These are phyloP conservation scores for Chalciporus sphaerocephalus DNA, from an alignment of 768 basidiomycete genomes.

Conservation along the genomic window DNA sequence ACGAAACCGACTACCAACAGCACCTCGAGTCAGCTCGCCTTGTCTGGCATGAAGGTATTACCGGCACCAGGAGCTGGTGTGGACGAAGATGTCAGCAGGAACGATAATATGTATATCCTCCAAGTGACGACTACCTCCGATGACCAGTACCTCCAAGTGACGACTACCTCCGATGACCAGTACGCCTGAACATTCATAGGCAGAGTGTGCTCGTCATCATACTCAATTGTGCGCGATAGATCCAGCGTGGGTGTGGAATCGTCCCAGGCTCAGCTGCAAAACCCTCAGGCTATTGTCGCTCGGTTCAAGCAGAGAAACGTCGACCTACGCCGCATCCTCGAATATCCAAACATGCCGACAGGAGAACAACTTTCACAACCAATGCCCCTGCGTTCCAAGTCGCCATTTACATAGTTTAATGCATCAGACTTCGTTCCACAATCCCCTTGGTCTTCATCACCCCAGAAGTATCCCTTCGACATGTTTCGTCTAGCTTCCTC, in stretches of 20 bases:
- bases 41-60: constrained; percentile 59
- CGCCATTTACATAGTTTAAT: constrained; percentile 3
- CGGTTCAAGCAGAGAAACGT: constrained; percentile 67
- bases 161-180: constrained; percentile 45
- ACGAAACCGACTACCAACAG: constrained; percentile 47
- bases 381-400: constrained; percentile 8
- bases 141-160: constrained; percentile 58
- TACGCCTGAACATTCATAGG: constrained; percentile 12
- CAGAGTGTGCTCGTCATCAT: neutral
- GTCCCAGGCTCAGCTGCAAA: constrained; percentile 28
- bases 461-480: neutral
- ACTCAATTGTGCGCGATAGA: constrained; percentile 6
- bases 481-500: neutral
- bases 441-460: neutral
- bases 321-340: constrained; percentile 52
- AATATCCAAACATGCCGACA: constrained; percentile 38
- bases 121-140: constrained; percentile 53
- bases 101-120: constrained; percentile 72
- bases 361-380: constrained; percentile 6
- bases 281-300: constrained; percentile 48
- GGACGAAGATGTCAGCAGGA: constrained; percentile 45
- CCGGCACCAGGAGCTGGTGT: constrained; percentile 70
- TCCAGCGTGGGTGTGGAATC: constrained; percentile 20
- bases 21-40: constrained; percentile 42
- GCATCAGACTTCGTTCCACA: neutral